A percentile compares a stretch with the other conserved stretches of the same genome.
Evolutionary conservation across 306 rosid genomes (phyloP).

Genomic region (Castanea sativa): DNA sequence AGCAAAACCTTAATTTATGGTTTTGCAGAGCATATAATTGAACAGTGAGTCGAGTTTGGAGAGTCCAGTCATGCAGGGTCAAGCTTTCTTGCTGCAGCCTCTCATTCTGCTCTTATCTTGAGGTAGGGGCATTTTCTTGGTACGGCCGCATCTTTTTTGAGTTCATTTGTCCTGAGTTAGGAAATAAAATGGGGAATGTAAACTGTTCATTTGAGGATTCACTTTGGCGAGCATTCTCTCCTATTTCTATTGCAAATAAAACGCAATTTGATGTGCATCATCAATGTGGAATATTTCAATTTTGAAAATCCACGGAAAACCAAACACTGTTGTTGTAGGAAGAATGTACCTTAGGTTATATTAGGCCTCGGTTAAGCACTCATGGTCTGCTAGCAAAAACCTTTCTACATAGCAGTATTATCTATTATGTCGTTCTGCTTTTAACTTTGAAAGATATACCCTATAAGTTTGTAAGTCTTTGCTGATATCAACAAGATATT

Average conservation of each 20-base stretch:
- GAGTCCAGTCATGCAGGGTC: slow-evolving; percentile 8
- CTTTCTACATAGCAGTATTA: no score
- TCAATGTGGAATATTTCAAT: not conserved
- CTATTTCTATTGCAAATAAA: slow-evolving; percentile 36
- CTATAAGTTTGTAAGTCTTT: no score
- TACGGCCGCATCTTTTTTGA: slow-evolving; percentile 14
- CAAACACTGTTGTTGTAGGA: no score
- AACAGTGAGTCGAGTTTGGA: slow-evolving; percentile 24
- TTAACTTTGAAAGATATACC: no score
- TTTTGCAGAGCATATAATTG: slow-evolving; percentile 24
- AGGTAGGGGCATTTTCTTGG: slow-evolving; percentile 22
- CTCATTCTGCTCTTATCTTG: slow-evolving; percentile 15
- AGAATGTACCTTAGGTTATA: no score
- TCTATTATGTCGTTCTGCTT: no score
- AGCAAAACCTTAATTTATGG: slow-evolving; percentile 35
- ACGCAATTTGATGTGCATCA: slow-evolving; percentile 2
- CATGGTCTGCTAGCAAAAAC: no score
- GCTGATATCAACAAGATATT: no score
- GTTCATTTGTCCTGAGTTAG: slow-evolving; percentile 20
- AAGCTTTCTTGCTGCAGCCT: slow-evolving; percentile 26
- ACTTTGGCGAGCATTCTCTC: slow-evolving; percentile 31
- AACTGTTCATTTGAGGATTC: slow-evolving; percentile 28
- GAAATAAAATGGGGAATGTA: slow-evolving; percentile 50
- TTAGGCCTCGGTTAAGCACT: no score
- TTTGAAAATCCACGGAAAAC: not conserved